Evolutionary conservation across 2,329 filamentous ascomycete genomes (phyloP), one percentile per base, ranked within the genome.

Genomic region (Curvularia eragrostidis): DNA sequence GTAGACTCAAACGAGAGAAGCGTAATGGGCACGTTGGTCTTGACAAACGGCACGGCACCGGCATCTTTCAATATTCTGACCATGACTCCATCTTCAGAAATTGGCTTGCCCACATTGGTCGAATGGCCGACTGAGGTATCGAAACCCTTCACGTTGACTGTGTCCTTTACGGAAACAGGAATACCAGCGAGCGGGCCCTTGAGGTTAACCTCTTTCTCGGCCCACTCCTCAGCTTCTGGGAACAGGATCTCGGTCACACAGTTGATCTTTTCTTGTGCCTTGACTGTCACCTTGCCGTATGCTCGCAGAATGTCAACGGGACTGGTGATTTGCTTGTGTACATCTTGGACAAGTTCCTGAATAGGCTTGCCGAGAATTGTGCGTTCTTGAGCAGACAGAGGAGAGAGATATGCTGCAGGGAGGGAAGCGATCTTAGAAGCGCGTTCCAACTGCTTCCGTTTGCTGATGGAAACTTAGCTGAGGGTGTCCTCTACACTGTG

Each of bases 201-300:
- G 30, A 94, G 78, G 72, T 97, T 93, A 73, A 88, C 78, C 21
- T 80, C 81, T 26, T 82, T 77, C 13, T 81, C 75, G 8, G 78
- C 71, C 91, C 92, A 97, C 52, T 81, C 77, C 77, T 96, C 91
- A 0, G 92, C 91, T 54, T 89, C 88, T 0, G 86, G 82, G 36
- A 97, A 84, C 80, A 97, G 85, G 54, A 97, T 81, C 78, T 97
- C 93, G 0, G 94, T 97, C 12, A 96, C 79, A 71, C 91, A 96
- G 75, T 97, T 97, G 2, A 93, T 97, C 78, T 89, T 89, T 61
- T 89, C 84, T 34, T 97, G 94, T 1, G 92, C 93, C 70, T 88
- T 89, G 51, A 96, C 75, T 0, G 93, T 90, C 19, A 94, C 88
- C 77, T 96, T 97, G 69, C 90, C 90, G 74, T 97, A 98, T 10